phyloP scores from a whole-genome alignment of 495 filamentous ascomycete species.

The Penicillium chermesinum region DNA sequence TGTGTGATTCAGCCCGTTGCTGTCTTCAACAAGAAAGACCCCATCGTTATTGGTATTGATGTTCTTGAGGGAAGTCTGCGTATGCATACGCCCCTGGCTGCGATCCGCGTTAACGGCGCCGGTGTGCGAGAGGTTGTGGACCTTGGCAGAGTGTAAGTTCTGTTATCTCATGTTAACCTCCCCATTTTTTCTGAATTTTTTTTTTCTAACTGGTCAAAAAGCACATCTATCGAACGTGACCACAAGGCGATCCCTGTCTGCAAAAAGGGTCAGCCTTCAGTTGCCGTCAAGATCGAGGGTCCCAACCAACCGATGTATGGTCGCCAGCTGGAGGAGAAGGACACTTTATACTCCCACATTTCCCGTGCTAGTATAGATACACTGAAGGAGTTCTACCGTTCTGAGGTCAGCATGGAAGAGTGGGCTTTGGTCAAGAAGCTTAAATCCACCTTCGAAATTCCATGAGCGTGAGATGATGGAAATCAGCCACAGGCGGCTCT shows the following conservation, averaged over 20 bases:
- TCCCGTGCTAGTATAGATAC: constrained; percentile 85
- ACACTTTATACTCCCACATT: constrained; percentile 81
- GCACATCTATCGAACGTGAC: constrained; percentile 90
- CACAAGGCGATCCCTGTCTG: constrained; percentile 88
- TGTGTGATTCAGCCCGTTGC: constrained; percentile 84
- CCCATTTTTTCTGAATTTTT: neutral
- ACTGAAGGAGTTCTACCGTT: constrained; percentile 91
- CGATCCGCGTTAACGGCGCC: constrained; percentile 70
- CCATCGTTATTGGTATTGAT: constrained; percentile 94
- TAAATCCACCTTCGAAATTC: constrained; percentile 91
- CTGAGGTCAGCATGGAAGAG: constrained; percentile 89
- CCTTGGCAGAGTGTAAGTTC: constrained; percentile 90
- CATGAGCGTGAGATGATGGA: constrained; percentile 34
- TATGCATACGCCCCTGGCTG: constrained; percentile 82
- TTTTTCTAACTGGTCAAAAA: constrained; percentile 26
- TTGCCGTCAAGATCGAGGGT: constrained; percentile 97
- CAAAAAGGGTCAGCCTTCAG: constrained; percentile 94
- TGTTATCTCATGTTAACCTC: too few relatives aligned
- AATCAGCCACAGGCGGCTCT: neutral
- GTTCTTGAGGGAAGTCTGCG: constrained; percentile 82
- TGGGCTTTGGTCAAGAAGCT: constrained; percentile 89
- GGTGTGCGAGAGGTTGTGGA: constrained; percentile 75
- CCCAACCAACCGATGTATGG: constrained; percentile 93
- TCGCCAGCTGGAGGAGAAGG: constrained; percentile 90
- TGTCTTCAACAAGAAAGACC: constrained; percentile 97